These are phyloP conservation scores for Coniochaeta sp. DNA, from an alignment of 2,329 filamentous ascomycete species.

Conservation along the genomic window DNA sequence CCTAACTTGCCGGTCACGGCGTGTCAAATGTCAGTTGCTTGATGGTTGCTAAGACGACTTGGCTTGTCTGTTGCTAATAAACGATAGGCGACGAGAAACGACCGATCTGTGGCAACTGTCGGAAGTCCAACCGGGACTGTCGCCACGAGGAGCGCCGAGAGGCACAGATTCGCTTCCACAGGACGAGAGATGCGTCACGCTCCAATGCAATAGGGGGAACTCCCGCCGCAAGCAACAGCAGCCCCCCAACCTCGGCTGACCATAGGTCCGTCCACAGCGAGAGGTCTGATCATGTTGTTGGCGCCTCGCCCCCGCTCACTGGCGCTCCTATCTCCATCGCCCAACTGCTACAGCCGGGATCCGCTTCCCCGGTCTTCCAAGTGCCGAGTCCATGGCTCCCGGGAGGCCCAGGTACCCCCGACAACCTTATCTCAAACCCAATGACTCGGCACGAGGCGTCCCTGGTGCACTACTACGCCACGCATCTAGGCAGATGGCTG, in stretches of 20 bases:
- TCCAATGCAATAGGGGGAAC: not conserved
- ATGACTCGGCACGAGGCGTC: not conserved
- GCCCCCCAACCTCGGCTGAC: not conserved
- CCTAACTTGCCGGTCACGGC: not conserved
- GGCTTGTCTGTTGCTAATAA: not conserved
- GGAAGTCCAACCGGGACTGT: not conserved
- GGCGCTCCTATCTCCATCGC: not conserved
- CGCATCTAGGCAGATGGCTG: not conserved
- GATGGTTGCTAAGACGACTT: not conserved
- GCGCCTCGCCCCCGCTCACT: not conserved
- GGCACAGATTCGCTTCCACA: not conserved
- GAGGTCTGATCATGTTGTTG: not conserved
- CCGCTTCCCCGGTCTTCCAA: not conserved
- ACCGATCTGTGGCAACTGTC: conserved; percentile 1
- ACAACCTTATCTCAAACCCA: not conserved
- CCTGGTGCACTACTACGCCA: conserved; percentile 1
- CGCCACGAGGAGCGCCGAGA: not conserved
- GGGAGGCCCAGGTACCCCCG: not conserved
- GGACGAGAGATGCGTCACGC: not conserved
- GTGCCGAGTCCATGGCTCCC: not conserved
- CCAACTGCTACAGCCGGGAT: not conserved
- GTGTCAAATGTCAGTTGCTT: not conserved
- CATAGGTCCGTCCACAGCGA: not conserved
- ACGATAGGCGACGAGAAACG: not conserved
- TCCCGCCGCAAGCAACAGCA: not conserved